Base-by-base conservation (phyloP, 2,329 filamentous ascomycete species). In the Penicillium sp. region DNA sequence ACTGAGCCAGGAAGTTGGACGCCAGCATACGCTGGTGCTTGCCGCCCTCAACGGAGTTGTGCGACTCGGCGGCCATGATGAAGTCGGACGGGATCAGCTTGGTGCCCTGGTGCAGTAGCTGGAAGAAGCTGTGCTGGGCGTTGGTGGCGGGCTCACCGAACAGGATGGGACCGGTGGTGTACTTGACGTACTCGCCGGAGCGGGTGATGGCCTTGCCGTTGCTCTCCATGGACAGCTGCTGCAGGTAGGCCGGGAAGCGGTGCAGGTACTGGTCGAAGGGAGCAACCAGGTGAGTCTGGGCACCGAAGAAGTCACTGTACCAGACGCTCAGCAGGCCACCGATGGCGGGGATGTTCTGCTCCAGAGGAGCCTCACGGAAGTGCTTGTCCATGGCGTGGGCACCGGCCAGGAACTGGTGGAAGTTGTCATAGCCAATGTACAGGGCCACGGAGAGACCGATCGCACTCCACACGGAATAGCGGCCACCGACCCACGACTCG, bases 111-210 rank as follows among this genome's bases (percentile, higher is more conserved):
- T 98, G 93, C 52, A 98, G 84, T 42, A 98, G 86, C 81, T 98
- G 93, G 86, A 95, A 98, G 85, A 98, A 98, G 54, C 93, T 97
- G 82, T 98, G 93, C 79, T 98, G 93, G 39, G 93, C 93, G 71
- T 98, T 98, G 72, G 93, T 98, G 75, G 90, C 95, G 46, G 93
- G 93, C 80, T 98, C 93, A 68, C 93, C 93, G 70, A 98, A 98
- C 56, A 98, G 79, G 69, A 98, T 92, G 47, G 93, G 83, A 42
- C 93, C 92, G 32, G 93, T 98, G 50, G 91, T 96, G 79, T 98
- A 98, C 78, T 95, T 95, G 68, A 95, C 91, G 53, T 95, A 86
- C 57, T 86, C 82, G 32, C 90, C 86, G 50, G 83, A 86, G 66
- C 93, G 89, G 55, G 92, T 95, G 67, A 97, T 90, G 54, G 88